Conservation (phyloP, 306 rosid species). For the Elaeagnus macrophylla region DNA sequence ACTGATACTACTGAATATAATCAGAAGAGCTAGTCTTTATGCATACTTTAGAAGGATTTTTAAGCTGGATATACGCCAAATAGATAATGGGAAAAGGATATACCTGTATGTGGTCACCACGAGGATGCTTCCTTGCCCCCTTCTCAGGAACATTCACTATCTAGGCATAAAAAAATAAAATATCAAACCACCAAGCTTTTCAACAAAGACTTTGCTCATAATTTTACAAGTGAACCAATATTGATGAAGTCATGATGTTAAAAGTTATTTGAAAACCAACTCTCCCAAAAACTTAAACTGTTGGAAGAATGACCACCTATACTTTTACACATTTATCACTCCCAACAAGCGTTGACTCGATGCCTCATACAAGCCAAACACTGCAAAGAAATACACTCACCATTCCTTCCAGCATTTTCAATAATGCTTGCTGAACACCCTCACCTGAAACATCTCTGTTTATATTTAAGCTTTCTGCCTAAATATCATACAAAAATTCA, state of each 20-base stretch:
- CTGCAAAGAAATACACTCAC: conserved; percentile 45
- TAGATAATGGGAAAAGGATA: not conserved
- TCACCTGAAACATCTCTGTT: conserved; percentile 98
- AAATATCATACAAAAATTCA: conserved; percentile 21
- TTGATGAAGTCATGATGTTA: no score
- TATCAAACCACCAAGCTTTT: conserved; percentile 23
- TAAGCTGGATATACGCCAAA: not conserved
- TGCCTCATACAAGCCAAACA: no score
- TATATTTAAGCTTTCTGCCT: conserved; percentile 90
- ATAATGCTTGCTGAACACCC: conserved; percentile 95
- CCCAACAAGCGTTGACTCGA: no score
- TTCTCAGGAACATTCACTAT: conserved; percentile 97
- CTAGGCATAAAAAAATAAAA: conserved; percentile 53
- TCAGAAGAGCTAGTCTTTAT: not conserved
- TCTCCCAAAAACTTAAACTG: no score
- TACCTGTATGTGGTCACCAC: conserved; percentile 98
- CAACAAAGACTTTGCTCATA: conserved; percentile 15
- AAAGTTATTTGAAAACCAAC: no score
- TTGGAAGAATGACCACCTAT: no score
- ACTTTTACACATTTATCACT: no score
- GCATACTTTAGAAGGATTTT: not conserved
- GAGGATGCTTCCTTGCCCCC: conserved; percentile 91
- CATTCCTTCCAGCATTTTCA: conserved; percentile 98
- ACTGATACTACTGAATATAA: not conserved
- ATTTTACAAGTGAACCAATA: not conserved